Base-by-base conservation (phyloP, 768 basidiomycete genomes). In the Lentinus tigrinus region DNA sequence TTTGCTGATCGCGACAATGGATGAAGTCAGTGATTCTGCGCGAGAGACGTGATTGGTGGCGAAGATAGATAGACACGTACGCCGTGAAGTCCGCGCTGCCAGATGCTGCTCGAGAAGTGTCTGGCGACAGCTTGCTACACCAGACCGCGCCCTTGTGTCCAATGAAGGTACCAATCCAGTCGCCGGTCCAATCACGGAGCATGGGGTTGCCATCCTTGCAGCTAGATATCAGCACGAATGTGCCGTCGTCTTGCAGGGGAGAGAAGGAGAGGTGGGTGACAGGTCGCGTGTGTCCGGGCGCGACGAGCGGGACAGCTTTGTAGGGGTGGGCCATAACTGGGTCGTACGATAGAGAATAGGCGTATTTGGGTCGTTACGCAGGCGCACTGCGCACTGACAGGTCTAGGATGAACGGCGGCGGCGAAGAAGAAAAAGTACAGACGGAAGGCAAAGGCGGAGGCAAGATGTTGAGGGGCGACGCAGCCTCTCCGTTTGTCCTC, bases 181-280 rank as follows among this genome's bases (percentile, higher is more conserved):
- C 97, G 34, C 96, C 96, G 54, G 93, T 91, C 95, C 95, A 96
- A 69, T 94, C 90, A 69, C 94, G 85, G 64, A 97, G 77, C 93
- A 96, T 95, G 44, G 94, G 95, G 67, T 94, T 98, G 34, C 97
- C 97, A 80, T 98, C 97, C 76, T 98, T 99, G 80, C 97, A 98
- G 66, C 91, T 91, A 56, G 95, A 98, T 68, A 98, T 89, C 62
- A 99, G 82, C 62, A 98, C 78, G 74, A 88, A 98, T 43, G 87
- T 85, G 62, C 85, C 83, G 73, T 98, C 95, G 23, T 93, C 82
- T 69, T 93, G 85, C 63, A 91, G 81, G 14, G 85, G 77, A 23
- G 94, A 95, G 77, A 97, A 98, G 54, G 93, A 93, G 62, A 98
- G 87, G 71, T 97, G 93, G 31, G 92, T 93, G 66, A 98, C 92